A percentile compares a stretch with the other conserved stretches of the same genome.
These are phyloP conservation scores for Theobroma grandiflorum DNA, from an alignment of 441 rosid genomes.

Conservation along the genomic window DNA sequence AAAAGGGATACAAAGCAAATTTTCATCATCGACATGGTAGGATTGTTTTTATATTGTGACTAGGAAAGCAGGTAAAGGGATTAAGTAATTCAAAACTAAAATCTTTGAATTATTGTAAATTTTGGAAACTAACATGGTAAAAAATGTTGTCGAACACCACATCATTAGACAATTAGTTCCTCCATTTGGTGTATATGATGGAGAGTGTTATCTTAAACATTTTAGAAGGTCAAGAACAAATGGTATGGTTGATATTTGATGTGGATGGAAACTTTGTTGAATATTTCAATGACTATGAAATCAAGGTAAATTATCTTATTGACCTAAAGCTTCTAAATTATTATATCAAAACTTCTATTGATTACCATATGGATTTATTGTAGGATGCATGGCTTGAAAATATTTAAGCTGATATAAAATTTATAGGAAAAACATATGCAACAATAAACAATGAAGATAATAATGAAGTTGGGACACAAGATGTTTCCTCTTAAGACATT, in stretches of 20 bases:
- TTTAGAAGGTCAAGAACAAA: constrained; percentile 90
- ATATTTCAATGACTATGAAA: constrained; percentile 73
- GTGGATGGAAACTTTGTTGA: constrained; percentile 89
- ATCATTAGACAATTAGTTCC: constrained; percentile 68
- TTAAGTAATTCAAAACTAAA: neutral
- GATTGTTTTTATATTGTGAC: constrained; percentile 87
- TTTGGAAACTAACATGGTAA: constrained; percentile 13
- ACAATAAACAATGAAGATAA: constrained; percentile 40
- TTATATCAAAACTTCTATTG: constrained; percentile 14
- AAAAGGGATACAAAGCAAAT: constrained; percentile 82
- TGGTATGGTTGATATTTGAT: constrained; percentile 96
- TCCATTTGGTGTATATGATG: constrained; percentile 85
- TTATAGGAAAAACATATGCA: constrained; percentile 46
- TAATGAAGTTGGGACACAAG: constrained; percentile 45
- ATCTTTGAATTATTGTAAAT: constrained; percentile 19
- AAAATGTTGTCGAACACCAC: constrained; percentile 72
- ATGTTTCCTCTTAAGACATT: constrained; percentile 75
- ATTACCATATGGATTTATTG: constrained; percentile 28
- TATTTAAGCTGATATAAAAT: constrained; percentile 61
- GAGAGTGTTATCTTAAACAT: constrained; percentile 95
- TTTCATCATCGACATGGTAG: constrained; percentile 88
- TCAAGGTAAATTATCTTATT: constrained; percentile 59
- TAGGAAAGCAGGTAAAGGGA: constrained; percentile 76
- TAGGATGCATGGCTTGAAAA: constrained; percentile 99
- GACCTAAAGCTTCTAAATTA: constrained; percentile 7